Percentiles rank a stretch among this genome's conserved stretches.
These are phyloP conservation scores for Cryptococcus sp. DNA, from an alignment of 1,284 basidiomycete species.

Conservation along the genomic window DNA sequence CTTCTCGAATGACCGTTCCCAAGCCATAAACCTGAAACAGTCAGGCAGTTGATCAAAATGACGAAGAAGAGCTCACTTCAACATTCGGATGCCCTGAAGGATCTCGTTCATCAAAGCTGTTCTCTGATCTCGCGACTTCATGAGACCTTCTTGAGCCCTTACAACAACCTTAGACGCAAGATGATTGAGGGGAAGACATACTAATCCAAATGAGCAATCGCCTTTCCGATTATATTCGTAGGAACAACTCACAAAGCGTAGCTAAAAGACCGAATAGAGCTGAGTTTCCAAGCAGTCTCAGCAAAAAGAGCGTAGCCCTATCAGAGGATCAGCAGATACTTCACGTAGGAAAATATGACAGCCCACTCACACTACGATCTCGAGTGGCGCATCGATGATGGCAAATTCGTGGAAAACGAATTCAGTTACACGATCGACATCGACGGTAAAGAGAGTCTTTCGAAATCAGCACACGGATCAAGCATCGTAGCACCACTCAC, in stretches of 20 bases:
- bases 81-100: constrained; percentile 84
- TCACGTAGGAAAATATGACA: too few species aligned
- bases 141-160: constrained; percentile 75
- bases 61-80: constrained; percentile 57
- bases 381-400: constrained; percentile 71
- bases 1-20: constrained; percentile 85
- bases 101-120: constrained; percentile 92
- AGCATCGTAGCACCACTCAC: too few species aligned
- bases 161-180: constrained; percentile 80
- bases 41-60: neutral
- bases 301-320: constrained; percentile 65
- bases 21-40: constrained; percentile 68
- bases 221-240: neutral
- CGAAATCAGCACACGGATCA: too few species aligned
- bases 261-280: constrained; percentile 74
- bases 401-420: constrained; percentile 64
- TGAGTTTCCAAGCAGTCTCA: constrained; percentile 66
- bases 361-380: constrained; percentile 58
- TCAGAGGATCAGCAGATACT: too few species aligned
- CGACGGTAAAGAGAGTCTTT: constrained; percentile 59
- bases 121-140: constrained; percentile 86
- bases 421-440: constrained; percentile 82
- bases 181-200: constrained; percentile 84
- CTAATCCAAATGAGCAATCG: constrained; percentile 8
- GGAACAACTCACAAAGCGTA: constrained; percentile 51